These are phyloP conservation scores for Polyplosphaeria fusca DNA, from an alignment of 495 filamentous ascomycete genomes.

Conservation along the genomic window DNA sequence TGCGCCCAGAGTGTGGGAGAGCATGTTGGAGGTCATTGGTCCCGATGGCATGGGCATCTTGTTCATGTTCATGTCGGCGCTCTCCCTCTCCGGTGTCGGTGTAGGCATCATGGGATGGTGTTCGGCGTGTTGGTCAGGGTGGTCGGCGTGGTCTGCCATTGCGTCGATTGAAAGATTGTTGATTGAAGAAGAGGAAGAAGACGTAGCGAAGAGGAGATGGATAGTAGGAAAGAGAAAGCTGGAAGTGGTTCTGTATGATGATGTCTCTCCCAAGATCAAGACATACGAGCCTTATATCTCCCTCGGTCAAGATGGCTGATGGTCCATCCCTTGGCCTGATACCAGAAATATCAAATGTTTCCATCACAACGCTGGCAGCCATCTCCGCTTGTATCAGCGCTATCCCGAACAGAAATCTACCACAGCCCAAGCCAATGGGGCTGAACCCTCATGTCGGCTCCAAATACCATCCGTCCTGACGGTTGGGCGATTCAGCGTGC, in stretches of 20 bases:
- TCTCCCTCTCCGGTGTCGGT: neutral
- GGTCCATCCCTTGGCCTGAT: neutral
- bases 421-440: neutral
- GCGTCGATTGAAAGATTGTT: neutral
- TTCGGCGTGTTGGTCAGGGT: neutral
- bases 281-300: neutral
- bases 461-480: neutral
- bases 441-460: neutral
- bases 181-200: neutral
- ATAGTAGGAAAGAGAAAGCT: neutral
- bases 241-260: neutral
- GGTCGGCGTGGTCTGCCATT: neutral
- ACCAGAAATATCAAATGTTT: neutral
- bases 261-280: neutral
- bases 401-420: neutral
- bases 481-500: neutral
- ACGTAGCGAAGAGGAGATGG: neutral
- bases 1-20: constrained; percentile 13
- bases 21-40: constrained; percentile 19
- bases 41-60: constrained; percentile 2
- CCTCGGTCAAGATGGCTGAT: neutral
- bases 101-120: constrained; percentile 6
- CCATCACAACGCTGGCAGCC: neutral
- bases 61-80: constrained; percentile 17
- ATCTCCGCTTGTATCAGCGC: neutral